These are phyloP conservation scores for Penicillium italicum DNA, from an alignment of 2,329 filamentous ascomycete genomes.

Conservation along the genomic window DNA sequence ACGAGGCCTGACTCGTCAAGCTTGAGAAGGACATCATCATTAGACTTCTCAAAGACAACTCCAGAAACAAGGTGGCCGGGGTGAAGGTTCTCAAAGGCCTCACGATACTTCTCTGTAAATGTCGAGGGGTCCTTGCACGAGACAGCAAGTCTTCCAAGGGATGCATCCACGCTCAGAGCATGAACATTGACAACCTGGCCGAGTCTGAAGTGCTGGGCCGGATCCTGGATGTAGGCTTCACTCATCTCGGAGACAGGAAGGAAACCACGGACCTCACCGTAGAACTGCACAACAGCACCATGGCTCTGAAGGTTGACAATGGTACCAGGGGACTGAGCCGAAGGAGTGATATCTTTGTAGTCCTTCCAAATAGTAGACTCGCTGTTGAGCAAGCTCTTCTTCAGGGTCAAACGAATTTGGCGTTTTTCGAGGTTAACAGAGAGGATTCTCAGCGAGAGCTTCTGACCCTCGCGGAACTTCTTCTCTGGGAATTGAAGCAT, in stretches of 20 bases:
- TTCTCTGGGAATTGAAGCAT: conserved; percentile 88
- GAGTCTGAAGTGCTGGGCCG: conserved; percentile 78
- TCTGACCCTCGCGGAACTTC: conserved; percentile 84
- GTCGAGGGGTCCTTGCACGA: conserved; percentile 87
- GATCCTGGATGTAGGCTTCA: conserved; percentile 88
- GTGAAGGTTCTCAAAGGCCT: conserved; percentile 67
- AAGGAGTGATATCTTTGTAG: conserved; percentile 69
- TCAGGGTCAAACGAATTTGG: conserved; percentile 81
- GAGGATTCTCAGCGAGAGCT: conserved; percentile 80
- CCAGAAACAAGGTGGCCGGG: conserved; percentile 73
- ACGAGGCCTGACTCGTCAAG: conserved; percentile 70
- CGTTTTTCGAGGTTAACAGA: conserved; percentile 72
- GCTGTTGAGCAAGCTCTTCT: conserved; percentile 91
- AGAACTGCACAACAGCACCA: conserved; percentile 91
- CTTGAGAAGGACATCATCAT: conserved; percentile 72
- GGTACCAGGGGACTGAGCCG: conserved; percentile 78
- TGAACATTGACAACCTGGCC: conserved; percentile 92
- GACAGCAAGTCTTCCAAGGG: conserved; percentile 70
- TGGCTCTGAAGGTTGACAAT: conserved; percentile 74
- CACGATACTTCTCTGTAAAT: conserved; percentile 72
- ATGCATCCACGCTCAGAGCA: conserved; percentile 73
- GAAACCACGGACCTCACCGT: conserved; percentile 77
- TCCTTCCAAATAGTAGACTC: conserved; percentile 74
- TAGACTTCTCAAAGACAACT: conserved; percentile 75
- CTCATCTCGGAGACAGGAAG: conserved; percentile 96